Conservation (phyloP, 176 grass and related monocot species). For the Bonia amplexicaulis region DNA sequence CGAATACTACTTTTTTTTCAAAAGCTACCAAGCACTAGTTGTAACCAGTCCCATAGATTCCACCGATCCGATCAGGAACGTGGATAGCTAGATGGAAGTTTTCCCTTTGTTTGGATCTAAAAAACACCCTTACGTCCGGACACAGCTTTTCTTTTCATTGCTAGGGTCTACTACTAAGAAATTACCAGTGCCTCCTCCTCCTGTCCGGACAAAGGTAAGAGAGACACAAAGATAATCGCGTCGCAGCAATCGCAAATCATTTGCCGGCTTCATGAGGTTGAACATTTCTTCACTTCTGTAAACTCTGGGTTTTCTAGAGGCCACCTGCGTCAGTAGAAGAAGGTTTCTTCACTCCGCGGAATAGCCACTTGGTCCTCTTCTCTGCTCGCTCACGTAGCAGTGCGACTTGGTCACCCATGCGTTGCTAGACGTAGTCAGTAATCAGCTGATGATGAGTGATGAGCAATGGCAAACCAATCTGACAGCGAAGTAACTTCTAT, state of each 20-base stretch:
- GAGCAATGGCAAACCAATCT: neutral
- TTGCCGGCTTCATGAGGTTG: neutral
- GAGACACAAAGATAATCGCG: neutral
- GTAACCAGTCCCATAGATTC: neutral
- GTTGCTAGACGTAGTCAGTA: conserved; percentile 4
- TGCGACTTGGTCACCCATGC: neutral
- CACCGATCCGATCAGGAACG: neutral
- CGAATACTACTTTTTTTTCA: neutral
- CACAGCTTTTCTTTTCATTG: neutral
- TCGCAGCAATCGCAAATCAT: neutral
- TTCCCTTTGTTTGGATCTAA: neutral
- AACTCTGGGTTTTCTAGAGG: neutral
- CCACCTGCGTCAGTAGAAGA: neutral
- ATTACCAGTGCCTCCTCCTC: neutral
- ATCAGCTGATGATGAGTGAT: neutral
- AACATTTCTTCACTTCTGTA: conserved; percentile 16
- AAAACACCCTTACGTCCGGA: neutral
- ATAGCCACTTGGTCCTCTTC: conserved; percentile 8
- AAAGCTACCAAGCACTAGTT: neutral
- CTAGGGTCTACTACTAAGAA: neutral
- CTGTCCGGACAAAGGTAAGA: neutral
- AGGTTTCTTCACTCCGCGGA: conserved; percentile 22
- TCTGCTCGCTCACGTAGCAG: neutral
- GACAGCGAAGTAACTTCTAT: neutral
- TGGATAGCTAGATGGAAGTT: neutral